Evolutionary conservation across 495 filamentous ascomycete genomes (phyloP).

Genomic region (Lophiotrema nucula): DNA sequence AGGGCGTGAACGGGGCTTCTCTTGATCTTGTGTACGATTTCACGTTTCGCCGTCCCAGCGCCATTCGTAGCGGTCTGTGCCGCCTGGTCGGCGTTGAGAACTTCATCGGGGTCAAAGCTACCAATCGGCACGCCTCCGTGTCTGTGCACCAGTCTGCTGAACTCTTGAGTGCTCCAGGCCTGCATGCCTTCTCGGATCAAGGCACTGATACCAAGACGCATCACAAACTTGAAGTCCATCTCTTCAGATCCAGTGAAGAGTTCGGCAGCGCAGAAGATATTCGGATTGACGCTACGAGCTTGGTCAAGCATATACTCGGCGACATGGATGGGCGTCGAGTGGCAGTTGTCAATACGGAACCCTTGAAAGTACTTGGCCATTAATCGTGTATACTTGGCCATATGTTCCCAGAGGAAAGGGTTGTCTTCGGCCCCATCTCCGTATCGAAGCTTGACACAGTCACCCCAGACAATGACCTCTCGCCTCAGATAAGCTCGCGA

Average conservation of each 20-base stretch:
- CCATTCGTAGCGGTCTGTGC: slow-evolving; percentile 41
- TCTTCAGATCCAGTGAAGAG: slow-evolving; percentile 95
- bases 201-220: slow-evolving; percentile 82
- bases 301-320: slow-evolving; percentile 93
- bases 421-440: slow-evolving; percentile 77
- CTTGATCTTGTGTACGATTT: slow-evolving; percentile 71
- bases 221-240: slow-evolving; percentile 93
- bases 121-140: slow-evolving; percentile 94
- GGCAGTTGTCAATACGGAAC: slow-evolving; percentile 97
- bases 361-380: slow-evolving; percentile 95
- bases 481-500: slow-evolving; percentile 88
- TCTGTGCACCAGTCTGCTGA: slow-evolving; percentile 88
- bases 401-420: slow-evolving; percentile 92
- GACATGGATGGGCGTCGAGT: slow-evolving; percentile 91
- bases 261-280: slow-evolving; percentile 90
- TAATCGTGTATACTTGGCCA: slow-evolving; percentile 86
- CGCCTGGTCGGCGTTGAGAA: slow-evolving; percentile 39
- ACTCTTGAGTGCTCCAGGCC: slow-evolving; percentile 88
- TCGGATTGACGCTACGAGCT: slow-evolving; percentile 80
- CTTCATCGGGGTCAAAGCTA: slow-evolving; percentile 81
- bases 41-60: slow-evolving; percentile 46
- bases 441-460: slow-evolving; percentile 97
- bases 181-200: slow-evolving; percentile 98
- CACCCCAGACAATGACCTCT: slow-evolving; percentile 97
- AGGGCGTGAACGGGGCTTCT: slow-evolving; percentile 83